phyloP scores from a whole-genome alignment of 176 grass and related monocot genomes.

The Echinochloa phyllopogon region DNA sequence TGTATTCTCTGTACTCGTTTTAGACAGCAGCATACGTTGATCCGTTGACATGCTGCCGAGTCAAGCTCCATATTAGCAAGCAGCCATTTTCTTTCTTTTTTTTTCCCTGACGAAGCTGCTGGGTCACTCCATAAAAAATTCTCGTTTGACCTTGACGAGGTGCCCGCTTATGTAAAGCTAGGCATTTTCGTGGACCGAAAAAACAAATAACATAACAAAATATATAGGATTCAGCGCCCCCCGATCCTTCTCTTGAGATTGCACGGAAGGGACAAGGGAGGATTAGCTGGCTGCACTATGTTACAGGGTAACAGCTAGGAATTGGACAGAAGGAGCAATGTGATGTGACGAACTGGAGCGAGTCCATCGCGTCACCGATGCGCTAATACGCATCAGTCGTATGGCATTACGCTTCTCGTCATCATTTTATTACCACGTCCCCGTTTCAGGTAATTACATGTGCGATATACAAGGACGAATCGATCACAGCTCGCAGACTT shows the following conservation, averaged over 20 bases:
- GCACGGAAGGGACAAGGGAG: not conserved
- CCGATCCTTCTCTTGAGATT: not conserved
- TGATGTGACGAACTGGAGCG: not conserved
- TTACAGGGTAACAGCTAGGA: conserved; percentile 13
- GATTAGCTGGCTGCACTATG: not conserved
- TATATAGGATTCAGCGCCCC: not conserved
- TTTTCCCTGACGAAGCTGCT: not conserved
- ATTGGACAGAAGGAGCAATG: not conserved
- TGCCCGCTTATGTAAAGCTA: conserved; percentile 7
- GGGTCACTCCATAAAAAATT: not conserved
- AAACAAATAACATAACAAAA: not conserved
- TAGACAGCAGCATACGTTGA: not conserved
- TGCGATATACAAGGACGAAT: not conserved
- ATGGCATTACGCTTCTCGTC: not conserved
- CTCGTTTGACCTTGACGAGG: not conserved
- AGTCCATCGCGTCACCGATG: not conserved
- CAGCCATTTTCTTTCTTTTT: not conserved
- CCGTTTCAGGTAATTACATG: not conserved
- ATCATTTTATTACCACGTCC: not conserved
- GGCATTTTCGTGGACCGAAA: conserved; percentile 17
- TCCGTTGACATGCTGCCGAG: conserved; percentile 27
- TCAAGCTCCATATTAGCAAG: conserved; percentile 28
- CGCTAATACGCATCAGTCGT: not conserved
- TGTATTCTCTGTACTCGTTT: not conserved
- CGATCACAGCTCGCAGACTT: not conserved